A percentile compares a stretch with the other conserved stretches of the same genome.
phyloP scores from a whole-genome alignment of 148 eudicot species.

The Beta vulgaris region DNA sequence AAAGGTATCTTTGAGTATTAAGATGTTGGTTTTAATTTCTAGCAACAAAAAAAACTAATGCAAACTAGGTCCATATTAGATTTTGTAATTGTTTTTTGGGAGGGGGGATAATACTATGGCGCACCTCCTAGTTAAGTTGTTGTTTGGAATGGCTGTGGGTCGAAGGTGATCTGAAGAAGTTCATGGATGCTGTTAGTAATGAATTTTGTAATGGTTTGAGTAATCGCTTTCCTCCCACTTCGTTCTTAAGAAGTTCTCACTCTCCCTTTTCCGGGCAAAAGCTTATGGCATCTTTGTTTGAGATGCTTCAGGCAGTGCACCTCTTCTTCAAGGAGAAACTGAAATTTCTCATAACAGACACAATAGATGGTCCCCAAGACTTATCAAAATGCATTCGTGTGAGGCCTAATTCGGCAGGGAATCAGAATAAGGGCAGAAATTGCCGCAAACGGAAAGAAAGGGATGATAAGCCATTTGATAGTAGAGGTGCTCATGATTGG shows the following conservation, averaged over 20 bases:
- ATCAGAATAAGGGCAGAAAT: slow-evolving; percentile 40
- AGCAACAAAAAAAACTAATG: no score
- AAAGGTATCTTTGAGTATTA: no score
- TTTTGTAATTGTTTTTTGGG: not conserved
- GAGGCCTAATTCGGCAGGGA: slow-evolving; percentile 59
- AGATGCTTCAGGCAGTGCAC: slow-evolving; percentile 71
- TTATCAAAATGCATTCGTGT: slow-evolving; percentile 88
- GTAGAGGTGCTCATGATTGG: slow-evolving; percentile 86
- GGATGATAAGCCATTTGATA: slow-evolving; percentile 69
- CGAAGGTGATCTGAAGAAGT: not conserved
- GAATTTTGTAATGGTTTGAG: not conserved
- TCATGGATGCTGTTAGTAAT: not conserved
- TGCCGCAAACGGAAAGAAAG: slow-evolving; percentile 79
- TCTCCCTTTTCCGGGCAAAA: not conserved
- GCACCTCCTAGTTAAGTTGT: not conserved
- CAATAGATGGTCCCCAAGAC: slow-evolving; percentile 75
- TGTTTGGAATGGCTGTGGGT: not conserved
- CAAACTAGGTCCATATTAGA: no score
- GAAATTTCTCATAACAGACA: slow-evolving; percentile 84
- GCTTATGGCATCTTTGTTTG: slow-evolving; percentile 1
- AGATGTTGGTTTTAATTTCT: no score
- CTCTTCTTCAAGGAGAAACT: slow-evolving; percentile 84
- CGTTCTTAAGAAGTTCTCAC: not conserved
- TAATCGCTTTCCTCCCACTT: not conserved
- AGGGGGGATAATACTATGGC: not conserved